These are phyloP conservation scores for Yarrowia keelungensis DNA, from an alignment of 805 yeast species.

Conservation along the genomic window DNA sequence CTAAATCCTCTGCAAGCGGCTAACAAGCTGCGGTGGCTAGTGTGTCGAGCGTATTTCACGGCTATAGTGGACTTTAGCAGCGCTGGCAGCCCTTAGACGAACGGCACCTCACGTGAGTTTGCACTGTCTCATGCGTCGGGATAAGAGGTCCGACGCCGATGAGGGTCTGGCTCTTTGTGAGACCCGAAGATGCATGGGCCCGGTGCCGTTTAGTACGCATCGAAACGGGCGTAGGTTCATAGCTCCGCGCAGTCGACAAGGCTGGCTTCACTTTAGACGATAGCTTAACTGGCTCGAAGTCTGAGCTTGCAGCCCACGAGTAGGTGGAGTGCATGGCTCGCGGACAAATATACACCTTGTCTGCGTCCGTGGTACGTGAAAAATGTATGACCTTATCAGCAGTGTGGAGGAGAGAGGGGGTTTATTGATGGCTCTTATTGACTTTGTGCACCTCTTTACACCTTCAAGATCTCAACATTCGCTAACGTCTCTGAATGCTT, in stretches of 20 bases:
- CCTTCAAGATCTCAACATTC: no score
- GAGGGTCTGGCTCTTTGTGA: constrained; percentile 9
- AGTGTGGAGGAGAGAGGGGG: background rate
- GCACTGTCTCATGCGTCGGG: constrained; percentile 26
- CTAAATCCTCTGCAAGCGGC: background rate
- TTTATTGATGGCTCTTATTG: background rate
- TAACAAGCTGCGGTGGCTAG: background rate
- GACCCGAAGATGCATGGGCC: background rate
- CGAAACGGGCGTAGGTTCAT: background rate
- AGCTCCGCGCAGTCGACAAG: background rate
- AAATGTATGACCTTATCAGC: constrained; percentile 20
- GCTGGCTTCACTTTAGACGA: constrained; percentile 26
- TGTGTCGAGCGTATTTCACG: background rate
- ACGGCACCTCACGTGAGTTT: constrained; percentile 34
- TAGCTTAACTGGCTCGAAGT: constrained; percentile 24
- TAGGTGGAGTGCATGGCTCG: constrained; percentile 10
- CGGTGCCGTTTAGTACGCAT: constrained; percentile 1
- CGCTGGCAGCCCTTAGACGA: background rate
- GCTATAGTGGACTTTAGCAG: background rate
- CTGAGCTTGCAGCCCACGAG: constrained; percentile 7
- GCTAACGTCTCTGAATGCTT: background rate
- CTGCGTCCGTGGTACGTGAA: constrained; percentile 15
- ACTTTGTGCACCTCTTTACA: no score
- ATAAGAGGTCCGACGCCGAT: constrained; percentile 10
- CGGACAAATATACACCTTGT: background rate